Evolutionary conservation across 2,329 filamentous ascomycete genomes (phyloP).

Genomic region (Emericellopsis atlantica): DNA sequence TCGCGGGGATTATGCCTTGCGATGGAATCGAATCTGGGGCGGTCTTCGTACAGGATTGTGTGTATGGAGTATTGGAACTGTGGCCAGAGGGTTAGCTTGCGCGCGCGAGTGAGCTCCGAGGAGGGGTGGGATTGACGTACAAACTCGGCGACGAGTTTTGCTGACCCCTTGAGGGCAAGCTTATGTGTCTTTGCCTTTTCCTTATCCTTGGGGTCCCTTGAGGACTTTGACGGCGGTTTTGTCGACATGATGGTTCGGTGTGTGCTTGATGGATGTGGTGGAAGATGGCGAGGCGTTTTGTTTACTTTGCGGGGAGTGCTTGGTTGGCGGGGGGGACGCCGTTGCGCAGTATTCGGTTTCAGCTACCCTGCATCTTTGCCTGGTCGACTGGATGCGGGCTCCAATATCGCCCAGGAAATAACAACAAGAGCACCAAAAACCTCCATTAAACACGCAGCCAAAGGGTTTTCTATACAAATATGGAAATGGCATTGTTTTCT

Average conservation of each 20-base stretch:
- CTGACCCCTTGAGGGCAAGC: conserved; percentile 71
- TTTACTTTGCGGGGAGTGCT: not conserved
- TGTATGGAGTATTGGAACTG: conserved; percentile 98
- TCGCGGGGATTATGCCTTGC: not conserved
- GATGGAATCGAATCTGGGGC: not conserved
- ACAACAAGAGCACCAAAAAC: no score
- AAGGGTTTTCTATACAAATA: no score
- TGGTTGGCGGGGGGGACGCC: no score
- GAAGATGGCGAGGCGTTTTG: not conserved
- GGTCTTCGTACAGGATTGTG: conserved; percentile 63
- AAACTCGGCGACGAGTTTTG: conserved; percentile 90
- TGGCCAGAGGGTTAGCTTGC: not conserved
- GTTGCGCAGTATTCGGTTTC: no score
- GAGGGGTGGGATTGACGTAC: conserved; percentile 51
- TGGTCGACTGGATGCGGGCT: no score
- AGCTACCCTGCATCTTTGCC: no score
- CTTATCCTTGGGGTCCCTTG: conserved; percentile 26
- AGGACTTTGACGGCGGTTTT: conserved; percentile 1
- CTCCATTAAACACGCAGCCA: no score
- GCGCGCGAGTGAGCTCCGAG: not conserved
- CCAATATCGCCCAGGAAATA: no score
- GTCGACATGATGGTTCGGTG: not conserved
- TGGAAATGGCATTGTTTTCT: no score
- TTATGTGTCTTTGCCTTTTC: conserved; percentile 89
- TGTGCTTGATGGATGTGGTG: not conserved